phyloP scores from a whole-genome alignment of 306 rosid genomes.

The Rosa persica region DNA sequence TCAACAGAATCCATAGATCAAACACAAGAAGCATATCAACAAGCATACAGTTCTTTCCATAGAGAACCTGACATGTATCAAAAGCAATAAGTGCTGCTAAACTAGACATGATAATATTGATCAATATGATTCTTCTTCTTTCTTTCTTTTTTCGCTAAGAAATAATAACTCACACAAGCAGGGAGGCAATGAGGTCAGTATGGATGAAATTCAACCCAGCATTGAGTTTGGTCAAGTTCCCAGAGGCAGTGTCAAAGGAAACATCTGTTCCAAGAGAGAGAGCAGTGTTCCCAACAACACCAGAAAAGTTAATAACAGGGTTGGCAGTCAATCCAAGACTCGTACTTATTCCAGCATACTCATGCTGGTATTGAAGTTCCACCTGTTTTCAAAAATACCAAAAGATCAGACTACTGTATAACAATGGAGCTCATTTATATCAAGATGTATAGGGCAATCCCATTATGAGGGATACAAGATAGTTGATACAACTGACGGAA shows the following conservation, averaged over 20 bases:
- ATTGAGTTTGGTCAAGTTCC: slow-evolving; percentile 71
- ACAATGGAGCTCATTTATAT: background rate
- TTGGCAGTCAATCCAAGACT: slow-evolving; percentile 88
- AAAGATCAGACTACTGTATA: background rate
- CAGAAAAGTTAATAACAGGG: slow-evolving; percentile 82
- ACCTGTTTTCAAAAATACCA: slow-evolving; percentile 46
- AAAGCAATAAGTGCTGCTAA: background rate
- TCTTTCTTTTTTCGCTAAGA: background rate
- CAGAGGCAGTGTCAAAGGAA: slow-evolving; percentile 82
- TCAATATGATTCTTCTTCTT: background rate
- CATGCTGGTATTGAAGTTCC: slow-evolving; percentile 88
- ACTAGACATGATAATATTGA: background rate
- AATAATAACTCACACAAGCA: slow-evolving; percentile 60
- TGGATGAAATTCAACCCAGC: slow-evolving; percentile 75
- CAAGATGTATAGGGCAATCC: background rate
- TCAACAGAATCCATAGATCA: slow-evolving; percentile 13
- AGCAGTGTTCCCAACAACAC: slow-evolving; percentile 70
- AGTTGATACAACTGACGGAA: background rate
- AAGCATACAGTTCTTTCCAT: background rate
- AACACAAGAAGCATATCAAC: slow-evolving; percentile 6
- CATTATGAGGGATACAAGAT: background rate
- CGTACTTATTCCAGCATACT: slow-evolving; percentile 87
- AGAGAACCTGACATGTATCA: background rate
- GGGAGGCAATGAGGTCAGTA: slow-evolving; percentile 78
- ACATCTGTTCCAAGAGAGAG: slow-evolving; percentile 79